phyloP scores from a whole-genome alignment of 2,329 filamentous ascomycete genomes.

The Capronia epimyces region DNA sequence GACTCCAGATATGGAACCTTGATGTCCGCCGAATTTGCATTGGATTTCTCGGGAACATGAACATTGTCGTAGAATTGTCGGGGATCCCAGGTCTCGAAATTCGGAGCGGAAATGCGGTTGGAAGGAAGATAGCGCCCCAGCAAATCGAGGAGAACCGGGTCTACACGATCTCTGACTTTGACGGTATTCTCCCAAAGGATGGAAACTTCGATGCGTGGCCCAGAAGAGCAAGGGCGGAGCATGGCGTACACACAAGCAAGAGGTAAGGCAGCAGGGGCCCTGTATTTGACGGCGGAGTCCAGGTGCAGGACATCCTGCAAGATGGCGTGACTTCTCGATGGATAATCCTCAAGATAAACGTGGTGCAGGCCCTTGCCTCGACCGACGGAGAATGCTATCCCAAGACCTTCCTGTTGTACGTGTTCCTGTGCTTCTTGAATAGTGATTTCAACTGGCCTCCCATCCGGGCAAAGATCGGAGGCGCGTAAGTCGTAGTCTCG shows the following conservation, averaged over 20 bases:
- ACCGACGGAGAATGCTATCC: slow-evolving; percentile 7
- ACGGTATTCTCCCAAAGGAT: slow-evolving; percentile 20
- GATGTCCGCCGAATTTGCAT: slow-evolving; percentile 31
- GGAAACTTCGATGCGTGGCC: slow-evolving; percentile 1
- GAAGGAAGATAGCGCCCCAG: slow-evolving; percentile 10
- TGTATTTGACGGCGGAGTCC: slow-evolving; percentile 16
- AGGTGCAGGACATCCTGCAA: slow-evolving; percentile 12
- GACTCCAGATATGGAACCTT: slow-evolving; percentile 35
- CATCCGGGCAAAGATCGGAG: neutral
- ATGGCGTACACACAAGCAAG: slow-evolving; percentile 13
- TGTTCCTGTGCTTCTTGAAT: slow-evolving; percentile 2
- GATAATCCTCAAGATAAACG: neutral
- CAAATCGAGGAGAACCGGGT: slow-evolving; percentile 16
- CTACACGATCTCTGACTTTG: slow-evolving; percentile 13
- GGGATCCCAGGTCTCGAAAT: slow-evolving; percentile 27
- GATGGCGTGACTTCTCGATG: neutral
- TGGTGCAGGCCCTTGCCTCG: slow-evolving; percentile 5
- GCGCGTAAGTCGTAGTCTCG: neutral
- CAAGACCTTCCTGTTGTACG: neutral
- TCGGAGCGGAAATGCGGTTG: neutral
- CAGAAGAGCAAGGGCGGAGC: neutral
- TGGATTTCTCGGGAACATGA: neutral
- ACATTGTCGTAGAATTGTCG: slow-evolving; percentile 46
- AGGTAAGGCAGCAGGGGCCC: slow-evolving; percentile 8
- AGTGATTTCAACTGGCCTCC: slow-evolving; percentile 2